Evolutionary conservation across 2,329 filamentous ascomycete genomes (phyloP), one percentile per base, ranked within the genome.

Genomic region (Diatrype stigma): DNA sequence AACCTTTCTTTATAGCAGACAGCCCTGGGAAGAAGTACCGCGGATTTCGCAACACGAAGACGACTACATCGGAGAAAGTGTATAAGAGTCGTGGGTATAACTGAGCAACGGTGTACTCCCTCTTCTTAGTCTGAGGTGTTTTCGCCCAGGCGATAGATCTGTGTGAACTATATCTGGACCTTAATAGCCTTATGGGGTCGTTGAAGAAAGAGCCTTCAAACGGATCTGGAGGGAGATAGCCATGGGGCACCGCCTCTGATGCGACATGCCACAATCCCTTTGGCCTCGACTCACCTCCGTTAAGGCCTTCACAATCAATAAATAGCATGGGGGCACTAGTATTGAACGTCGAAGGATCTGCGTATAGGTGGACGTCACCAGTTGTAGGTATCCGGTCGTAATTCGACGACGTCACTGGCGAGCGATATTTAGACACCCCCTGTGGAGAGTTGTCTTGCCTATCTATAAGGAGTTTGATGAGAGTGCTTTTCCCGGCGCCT

Each of bases 281-380:
- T 16, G 65, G 65, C 23, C 63, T 55, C 5, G 60, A 64, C 54
- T 78, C 76, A 10, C 77, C 77, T 30, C 76, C 77, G 19, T 74
- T 69, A 8, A 80, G 67, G 0, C 77, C 77, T 64, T 80, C 77
- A 52, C 76, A 80, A 53, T 80, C 77, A 21, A 77, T 75, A 47
- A 73, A 73, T 3, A 80, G 64, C 19, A 79, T 65, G 0, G 76
- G 77, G 7, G 67, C 56, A 4, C 65, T 63, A 11, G 66, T 64
- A 14, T 61, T 55, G 23, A 69, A 63, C 2, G 71, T 74, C 1
- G 65, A 60, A 2, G 77, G 77, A 53, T 80, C 77, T 1, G 68
- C 65, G 52, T 80, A 80, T 3, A 81, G 63, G 59, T 81, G 76
- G 2, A 79, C 75, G 56, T 78, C 76, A 8, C 69, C 75, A 4